Base-by-base conservation (phyloP, 441 rosid genomes). In the Jatropha podagrica region DNA sequence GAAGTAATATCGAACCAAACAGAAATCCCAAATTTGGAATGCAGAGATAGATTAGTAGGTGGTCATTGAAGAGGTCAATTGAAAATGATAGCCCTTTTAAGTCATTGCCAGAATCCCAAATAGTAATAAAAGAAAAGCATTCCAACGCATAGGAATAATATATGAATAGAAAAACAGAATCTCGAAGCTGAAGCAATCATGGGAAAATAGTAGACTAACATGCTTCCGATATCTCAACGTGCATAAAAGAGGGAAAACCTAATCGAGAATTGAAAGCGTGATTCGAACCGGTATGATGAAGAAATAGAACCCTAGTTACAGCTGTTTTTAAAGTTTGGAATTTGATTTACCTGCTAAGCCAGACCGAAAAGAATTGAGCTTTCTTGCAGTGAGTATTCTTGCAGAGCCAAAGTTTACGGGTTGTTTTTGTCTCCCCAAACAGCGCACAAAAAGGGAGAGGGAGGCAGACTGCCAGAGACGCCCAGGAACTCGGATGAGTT, bases 261-360 rank as follows among this genome's bases (percentile, higher is more conserved):
- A 71, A 71, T 26, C 41, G 13, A 23, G 66, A 32, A 72, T 60
- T n/a, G 15, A 44, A 14, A 71, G 44, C 0, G 44, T 9, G 38
- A 52, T 20, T 37, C 38, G 32, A 69, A 69, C 32, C 56, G 74
- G 20, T 20, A 41, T 23, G 13, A 41, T 7, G 7, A 20, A 41
- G 55, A 59, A 42, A 44, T 14, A 32, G 14, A 42, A 58, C 55
- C 66, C 13, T 58, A 56, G 27, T 2, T 3, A 55, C 11, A 3
- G 18, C 9, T 4, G 26, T 27, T 2, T 7, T n/a, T 1, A 68
- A 42, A 51, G 69, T 60, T 38, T 1, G 58, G 75, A 72, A 60
- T 26, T 41, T 1, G 1, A 46, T 26, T 58, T 72, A 72, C 75
- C 75, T 60, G n/a, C 23, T 5, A 72, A 72, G 74, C 42, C 65